phyloP scores from a whole-genome alignment of 495 filamentous ascomycete species.

The Niebla homalea region DNA sequence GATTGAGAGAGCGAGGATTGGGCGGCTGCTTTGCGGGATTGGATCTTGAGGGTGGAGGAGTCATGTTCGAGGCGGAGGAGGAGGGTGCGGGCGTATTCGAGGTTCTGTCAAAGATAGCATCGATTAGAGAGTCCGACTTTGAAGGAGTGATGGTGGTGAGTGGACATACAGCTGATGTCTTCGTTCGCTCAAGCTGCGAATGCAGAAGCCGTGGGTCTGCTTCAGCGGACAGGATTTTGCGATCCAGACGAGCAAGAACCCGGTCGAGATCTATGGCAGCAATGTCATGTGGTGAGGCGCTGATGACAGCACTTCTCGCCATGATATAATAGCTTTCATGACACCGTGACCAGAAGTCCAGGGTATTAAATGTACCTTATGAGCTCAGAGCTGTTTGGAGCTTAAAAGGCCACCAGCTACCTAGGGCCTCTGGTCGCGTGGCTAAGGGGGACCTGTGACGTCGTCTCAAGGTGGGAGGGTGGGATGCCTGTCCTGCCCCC shows the following conservation, averaged over 20 bases:
- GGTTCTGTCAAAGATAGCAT: slow-evolving; percentile 38
- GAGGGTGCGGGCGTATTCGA: slow-evolving; percentile 65
- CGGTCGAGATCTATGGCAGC: slow-evolving; percentile 49
- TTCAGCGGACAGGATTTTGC: slow-evolving; percentile 54
- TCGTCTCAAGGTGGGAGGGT: no score
- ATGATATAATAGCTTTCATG: not conserved
- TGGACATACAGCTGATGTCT: slow-evolving; percentile 46
- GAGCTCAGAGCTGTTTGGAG: no score
- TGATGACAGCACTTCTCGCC: not conserved
- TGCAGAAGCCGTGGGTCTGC: slow-evolving; percentile 44
- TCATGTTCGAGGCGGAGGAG: slow-evolving; percentile 68
- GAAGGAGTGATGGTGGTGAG: not conserved
- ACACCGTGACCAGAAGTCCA: not conserved
- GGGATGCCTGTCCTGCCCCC: no score
- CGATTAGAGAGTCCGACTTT: not conserved
- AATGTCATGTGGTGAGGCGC: slow-evolving; percentile 20
- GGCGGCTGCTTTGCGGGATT: slow-evolving; percentile 48
- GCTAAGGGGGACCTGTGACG: no score
- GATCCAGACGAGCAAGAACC: slow-evolving; percentile 62
- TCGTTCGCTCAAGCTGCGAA: slow-evolving; percentile 58
- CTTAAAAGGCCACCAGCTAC: not conserved
- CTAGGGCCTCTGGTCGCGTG: not conserved
- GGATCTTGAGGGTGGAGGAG: slow-evolving; percentile 48
- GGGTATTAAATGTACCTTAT: not conserved
- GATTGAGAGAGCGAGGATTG: slow-evolving; percentile 45